Evolutionary conservation across 345 rosid genomes (phyloP).

Genomic region (Corymbia maculata): DNA sequence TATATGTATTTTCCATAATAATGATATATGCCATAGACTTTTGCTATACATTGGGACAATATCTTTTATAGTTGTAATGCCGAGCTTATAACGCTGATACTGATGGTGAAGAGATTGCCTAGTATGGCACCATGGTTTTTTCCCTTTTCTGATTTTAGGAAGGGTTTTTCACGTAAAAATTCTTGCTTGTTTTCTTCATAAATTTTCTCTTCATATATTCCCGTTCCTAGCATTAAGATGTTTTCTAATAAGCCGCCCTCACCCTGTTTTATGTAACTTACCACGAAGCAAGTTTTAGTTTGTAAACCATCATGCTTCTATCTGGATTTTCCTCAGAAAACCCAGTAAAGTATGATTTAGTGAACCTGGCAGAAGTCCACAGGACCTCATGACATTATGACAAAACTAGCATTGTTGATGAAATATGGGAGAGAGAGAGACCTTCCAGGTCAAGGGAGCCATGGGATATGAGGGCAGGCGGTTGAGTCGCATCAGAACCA

Average conservation of each 20-base stretch:
- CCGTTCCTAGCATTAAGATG: background rate
- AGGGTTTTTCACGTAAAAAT: too few species aligned
- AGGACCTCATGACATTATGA: background rate
- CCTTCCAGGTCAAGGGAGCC: constrained; percentile 48
- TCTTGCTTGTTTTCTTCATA: too few species aligned
- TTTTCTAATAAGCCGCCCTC: background rate
- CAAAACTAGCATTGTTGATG: background rate
- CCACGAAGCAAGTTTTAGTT: background rate
- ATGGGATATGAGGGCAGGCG: constrained; percentile 38
- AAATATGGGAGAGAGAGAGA: background rate
- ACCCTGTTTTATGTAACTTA: background rate
- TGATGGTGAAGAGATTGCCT: too few species aligned
- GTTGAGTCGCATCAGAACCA: constrained; percentile 33
- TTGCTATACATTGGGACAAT: too few species aligned
- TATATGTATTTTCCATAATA: too few species aligned
- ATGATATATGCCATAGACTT: too few species aligned
- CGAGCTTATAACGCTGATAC: too few species aligned
- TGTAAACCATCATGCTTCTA: background rate
- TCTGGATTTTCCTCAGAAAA: background rate
- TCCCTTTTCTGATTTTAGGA: too few species aligned
- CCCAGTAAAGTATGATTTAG: background rate
- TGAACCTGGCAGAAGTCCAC: background rate
- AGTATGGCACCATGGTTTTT: too few species aligned
- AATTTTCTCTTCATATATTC: too few species aligned
- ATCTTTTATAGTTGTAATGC: too few species aligned